Evolutionary conservation across 2,329 filamentous ascomycete genomes (phyloP).

Genomic region (Fusarium robinianum): DNA sequence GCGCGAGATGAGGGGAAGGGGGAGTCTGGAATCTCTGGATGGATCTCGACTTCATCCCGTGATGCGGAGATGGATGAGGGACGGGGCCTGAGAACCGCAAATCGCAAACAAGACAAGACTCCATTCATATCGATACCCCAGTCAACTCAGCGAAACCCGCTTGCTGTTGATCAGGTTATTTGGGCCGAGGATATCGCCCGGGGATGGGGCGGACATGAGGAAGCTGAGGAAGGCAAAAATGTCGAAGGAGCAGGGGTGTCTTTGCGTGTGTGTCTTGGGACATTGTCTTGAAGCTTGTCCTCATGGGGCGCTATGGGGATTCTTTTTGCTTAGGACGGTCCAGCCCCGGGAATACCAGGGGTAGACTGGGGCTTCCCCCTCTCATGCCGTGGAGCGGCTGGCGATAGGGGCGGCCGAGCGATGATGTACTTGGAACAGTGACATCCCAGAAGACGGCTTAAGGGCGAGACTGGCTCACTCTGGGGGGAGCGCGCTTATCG

Average conservation of each 20-base stretch:
- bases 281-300: conserved; percentile 22
- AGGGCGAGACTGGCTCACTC: conserved; percentile 26
- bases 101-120: conserved; percentile 21
- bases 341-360: conserved; percentile 26
- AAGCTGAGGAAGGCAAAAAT: conserved; percentile 30
- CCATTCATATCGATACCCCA: no score
- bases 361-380: no score
- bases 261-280: conserved; percentile 13
- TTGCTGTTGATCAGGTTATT: conserved; percentile 9
- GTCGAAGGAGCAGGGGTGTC: conserved; percentile 2
- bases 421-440: conserved; percentile 17
- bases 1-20: conserved; percentile 2
- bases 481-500: conserved; percentile 39
- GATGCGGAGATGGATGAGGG: conserved; percentile 25
- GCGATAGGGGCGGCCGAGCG: conserved; percentile 24
- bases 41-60: conserved; percentile 26
- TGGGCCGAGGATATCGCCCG: conserved; percentile 27
- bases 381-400: conserved; percentile 11
- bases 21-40: conserved; percentile 12
- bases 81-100: conserved; percentile 11
- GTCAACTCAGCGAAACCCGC: conserved; percentile 2
- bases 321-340: conserved; percentile 20
- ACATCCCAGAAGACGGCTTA: conserved; percentile 23
- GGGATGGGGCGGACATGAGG: conserved; percentile 28
- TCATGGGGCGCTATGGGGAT: conserved; percentile 16